phyloP scores from a whole-genome alignment of 2,329 filamentous ascomycete genomes.

The Epichloe aotearoae region DNA sequence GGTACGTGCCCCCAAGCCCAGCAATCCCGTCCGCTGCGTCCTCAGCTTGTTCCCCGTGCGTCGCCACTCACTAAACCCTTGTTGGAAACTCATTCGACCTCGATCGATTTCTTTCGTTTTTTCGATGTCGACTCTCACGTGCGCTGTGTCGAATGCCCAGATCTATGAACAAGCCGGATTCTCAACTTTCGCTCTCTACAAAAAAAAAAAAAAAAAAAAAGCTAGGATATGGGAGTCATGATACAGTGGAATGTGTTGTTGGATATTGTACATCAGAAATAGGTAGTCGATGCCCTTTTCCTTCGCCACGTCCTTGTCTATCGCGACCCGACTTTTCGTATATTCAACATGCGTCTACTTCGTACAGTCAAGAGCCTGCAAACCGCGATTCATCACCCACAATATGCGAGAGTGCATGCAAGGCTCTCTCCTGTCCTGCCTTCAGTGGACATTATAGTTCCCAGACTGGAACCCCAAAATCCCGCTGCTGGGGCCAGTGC shows the following conservation, averaged over 20 bases:
- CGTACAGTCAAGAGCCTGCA: neutral
- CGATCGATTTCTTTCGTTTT: neutral
- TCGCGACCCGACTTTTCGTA: no score
- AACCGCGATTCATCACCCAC: neutral
- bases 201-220: no score
- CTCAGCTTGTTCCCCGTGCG: neutral
- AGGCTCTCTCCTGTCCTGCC: neutral
- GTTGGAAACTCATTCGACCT: neutral
- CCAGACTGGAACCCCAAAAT: slow-evolving; percentile 30
- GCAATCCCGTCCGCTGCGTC: neutral
- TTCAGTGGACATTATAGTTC: slow-evolving; percentile 17
- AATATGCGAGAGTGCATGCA: neutral
- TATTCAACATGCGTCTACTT: neutral
- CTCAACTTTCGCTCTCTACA: neutral
- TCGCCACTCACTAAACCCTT: neutral
- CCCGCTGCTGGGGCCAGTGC: slow-evolving; percentile 26
- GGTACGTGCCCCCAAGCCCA: no score
- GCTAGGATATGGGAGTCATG: neutral
- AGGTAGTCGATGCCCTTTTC: neutral
- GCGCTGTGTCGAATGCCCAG: neutral
- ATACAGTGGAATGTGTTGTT: neutral
- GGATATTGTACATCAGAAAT: neutral
- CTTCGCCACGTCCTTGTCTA: neutral
- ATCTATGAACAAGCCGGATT: neutral
- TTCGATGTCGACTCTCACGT: neutral